A percentile compares a stretch with the other conserved stretches of the same genome.
phyloP scores from a whole-genome alignment of 768 basidiomycete genomes.

The Sistotremastrum niveocremeum region DNA sequence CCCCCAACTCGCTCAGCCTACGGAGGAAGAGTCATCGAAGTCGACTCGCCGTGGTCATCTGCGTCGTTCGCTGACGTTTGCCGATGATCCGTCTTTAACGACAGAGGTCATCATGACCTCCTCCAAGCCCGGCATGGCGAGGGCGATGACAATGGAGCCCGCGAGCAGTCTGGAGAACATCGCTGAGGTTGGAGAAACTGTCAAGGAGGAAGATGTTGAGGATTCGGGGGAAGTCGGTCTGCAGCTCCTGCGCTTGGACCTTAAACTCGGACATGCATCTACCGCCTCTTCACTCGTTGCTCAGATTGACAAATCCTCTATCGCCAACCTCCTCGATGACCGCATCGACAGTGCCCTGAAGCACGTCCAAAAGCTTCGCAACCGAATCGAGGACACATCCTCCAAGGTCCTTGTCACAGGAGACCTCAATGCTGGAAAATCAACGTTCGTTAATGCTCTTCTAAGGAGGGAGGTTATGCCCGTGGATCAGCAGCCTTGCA shows the following conservation, averaged over 20 bases:
- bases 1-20: conserved; percentile 41
- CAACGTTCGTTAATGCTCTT: conserved; percentile 93
- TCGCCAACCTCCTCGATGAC: conserved; percentile 83
- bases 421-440: conserved; percentile 96
- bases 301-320: conserved; percentile 85
- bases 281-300: conserved; percentile 61
- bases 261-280: conserved; percentile 71
- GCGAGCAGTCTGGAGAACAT: conserved; percentile 27
- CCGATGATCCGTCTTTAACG: conserved; percentile 60
- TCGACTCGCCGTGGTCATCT: conserved; percentile 27
- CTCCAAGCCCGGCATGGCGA: conserved; percentile 28
- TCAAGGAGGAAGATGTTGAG: conserved; percentile 14
- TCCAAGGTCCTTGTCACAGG: conserved; percentile 97
- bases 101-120: conserved; percentile 52
- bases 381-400: conserved; percentile 80
- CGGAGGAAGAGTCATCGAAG: conserved; percentile 13
- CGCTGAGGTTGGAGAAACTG: conserved; percentile 30
- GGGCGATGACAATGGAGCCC: conserved; percentile 37
- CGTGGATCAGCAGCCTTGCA: conserved; percentile 95
- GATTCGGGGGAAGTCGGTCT: conserved; percentile 31
- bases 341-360: conserved; percentile 58
- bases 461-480: conserved; percentile 88
- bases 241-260: conserved; percentile 80
- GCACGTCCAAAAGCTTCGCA: conserved; percentile 75
- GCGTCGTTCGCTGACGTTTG: conserved; percentile 69